A percentile compares a stretch with the other conserved stretches of the same genome.
Evolutionary conservation across 2,329 filamentous ascomycete species (phyloP).

Genomic region (Aschersonia sp.): DNA sequence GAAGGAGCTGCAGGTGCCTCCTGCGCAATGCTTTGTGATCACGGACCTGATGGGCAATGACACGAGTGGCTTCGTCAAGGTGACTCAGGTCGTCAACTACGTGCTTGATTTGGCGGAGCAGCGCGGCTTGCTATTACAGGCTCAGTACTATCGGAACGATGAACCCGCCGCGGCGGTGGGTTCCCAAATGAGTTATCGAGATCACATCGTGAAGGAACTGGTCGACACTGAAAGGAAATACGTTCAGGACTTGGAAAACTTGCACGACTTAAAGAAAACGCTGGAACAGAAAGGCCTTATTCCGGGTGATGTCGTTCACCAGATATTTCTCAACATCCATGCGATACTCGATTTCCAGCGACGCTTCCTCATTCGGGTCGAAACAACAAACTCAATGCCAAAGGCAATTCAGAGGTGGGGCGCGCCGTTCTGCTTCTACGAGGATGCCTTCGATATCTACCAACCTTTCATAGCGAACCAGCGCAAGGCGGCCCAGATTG

Average conservation of each 20-base stretch:
- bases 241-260: slow-evolving; percentile 87
- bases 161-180: slow-evolving; percentile 29
- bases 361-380: slow-evolving; percentile 85
- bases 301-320: slow-evolving; percentile 78
- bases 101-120: slow-evolving; percentile 78
- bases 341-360: slow-evolving; percentile 90
- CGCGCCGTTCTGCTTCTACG: slow-evolving; percentile 72
- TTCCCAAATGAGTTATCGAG: slow-evolving; percentile 58
- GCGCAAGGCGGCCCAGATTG: slow-evolving; percentile 75
- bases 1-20: slow-evolving; percentile 63
- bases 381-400: slow-evolving; percentile 81
- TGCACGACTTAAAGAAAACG: slow-evolving; percentile 82
- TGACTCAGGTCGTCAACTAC: slow-evolving; percentile 81
- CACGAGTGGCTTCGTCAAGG: slow-evolving; percentile 95
- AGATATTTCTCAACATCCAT: slow-evolving; percentile 95
- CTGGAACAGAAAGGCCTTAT: slow-evolving; percentile 80
- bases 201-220: slow-evolving; percentile 83
- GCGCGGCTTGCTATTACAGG: slow-evolving; percentile 56
- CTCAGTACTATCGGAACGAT: slow-evolving; percentile 42
- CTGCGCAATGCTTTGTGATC: slow-evolving; percentile 81
- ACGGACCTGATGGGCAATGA: slow-evolving; percentile 85
- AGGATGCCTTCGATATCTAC: slow-evolving; percentile 83
- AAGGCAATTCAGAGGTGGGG: slow-evolving; percentile 79
- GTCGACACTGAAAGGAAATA: slow-evolving; percentile 96
- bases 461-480: slow-evolving; percentile 97